Evolutionary conservation across 495 filamentous ascomycete genomes (phyloP).

Genomic region (Aspergillus egyptiacus): DNA sequence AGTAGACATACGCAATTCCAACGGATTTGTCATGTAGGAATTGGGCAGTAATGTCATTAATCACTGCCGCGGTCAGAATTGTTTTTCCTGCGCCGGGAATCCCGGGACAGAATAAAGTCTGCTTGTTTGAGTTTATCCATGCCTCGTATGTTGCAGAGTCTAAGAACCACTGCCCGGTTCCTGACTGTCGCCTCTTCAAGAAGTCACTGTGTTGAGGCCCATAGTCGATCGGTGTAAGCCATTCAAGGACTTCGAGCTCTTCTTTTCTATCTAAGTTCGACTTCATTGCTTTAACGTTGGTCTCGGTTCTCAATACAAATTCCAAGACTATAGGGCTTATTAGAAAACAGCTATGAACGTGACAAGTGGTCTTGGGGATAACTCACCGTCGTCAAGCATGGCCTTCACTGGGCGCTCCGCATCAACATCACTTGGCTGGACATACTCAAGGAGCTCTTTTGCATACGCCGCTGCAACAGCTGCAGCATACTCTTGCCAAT

Average conservation of each 20-base stretch:
- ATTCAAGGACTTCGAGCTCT: conserved; percentile 10
- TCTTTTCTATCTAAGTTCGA: conserved; percentile 5
- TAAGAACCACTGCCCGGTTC: conserved; percentile 42
- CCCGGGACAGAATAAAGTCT: conserved; percentile 8
- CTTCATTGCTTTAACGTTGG: not conserved
- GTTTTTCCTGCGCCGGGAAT: too few relatives aligned
- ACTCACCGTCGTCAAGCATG: too few relatives aligned
- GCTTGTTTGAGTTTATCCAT: conserved; percentile 24
- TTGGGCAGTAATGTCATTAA: too few relatives aligned
- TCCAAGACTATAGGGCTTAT: too few relatives aligned
- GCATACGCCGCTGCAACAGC: conserved; percentile 31
- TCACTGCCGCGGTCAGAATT: too few relatives aligned
- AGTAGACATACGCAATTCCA: too few relatives aligned
- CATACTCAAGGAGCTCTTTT: conserved; percentile 20
- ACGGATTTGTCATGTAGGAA: too few relatives aligned
- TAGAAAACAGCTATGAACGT: too few relatives aligned
- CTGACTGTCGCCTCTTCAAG: conserved; percentile 21
- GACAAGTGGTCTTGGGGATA: too few relatives aligned
- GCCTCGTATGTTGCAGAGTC: conserved; percentile 26
- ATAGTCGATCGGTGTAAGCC: conserved; percentile 18
- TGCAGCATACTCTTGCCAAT: conserved; percentile 32
- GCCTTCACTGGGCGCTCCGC: too few relatives aligned
- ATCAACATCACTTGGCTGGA: too few relatives aligned
- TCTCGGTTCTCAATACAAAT: not conserved
- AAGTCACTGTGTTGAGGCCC: conserved; percentile 15